A percentile compares a stretch with the other conserved stretches of the same genome.
Evolutionary conservation across 805 yeast genomes (phyloP).

Genomic region (Starmerella kuoi): DNA sequence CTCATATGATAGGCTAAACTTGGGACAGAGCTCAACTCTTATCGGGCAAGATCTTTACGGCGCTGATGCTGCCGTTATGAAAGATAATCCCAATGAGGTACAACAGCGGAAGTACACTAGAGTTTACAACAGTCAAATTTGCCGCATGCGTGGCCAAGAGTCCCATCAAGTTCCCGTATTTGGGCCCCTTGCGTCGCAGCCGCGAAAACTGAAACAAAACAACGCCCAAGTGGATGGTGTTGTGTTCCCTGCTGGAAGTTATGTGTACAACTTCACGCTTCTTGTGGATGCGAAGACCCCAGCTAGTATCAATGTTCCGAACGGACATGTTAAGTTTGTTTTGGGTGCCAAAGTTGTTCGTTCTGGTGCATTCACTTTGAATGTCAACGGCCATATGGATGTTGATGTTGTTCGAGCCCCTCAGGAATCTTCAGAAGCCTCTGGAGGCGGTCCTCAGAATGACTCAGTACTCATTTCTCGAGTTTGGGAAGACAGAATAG

Average conservation of each 20-base stretch:
- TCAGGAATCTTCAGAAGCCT: constrained; percentile 41
- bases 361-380: constrained; percentile 63
- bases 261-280: constrained; percentile 72
- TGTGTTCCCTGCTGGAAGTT: constrained; percentile 62
- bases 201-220: constrained; percentile 19
- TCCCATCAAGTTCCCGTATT: constrained; percentile 20
- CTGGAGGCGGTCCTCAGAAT: constrained; percentile 47
- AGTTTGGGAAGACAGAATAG: constrained; percentile 75
- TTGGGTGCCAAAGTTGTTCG: constrained; percentile 53
- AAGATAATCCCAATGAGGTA: constrained; percentile 14
- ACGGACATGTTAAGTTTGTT: constrained; percentile 55
- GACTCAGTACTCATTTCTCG: constrained; percentile 72
- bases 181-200: constrained; percentile 17
- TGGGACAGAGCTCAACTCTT: constrained; percentile 22
- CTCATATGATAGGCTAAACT: constrained; percentile 9
- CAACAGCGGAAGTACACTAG: constrained; percentile 16
- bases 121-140: constrained; percentile 10
- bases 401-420: constrained; percentile 59
- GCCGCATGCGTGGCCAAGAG: constrained; percentile 14
- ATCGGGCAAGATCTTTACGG: constrained; percentile 27
- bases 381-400: constrained; percentile 46
- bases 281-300: constrained; percentile 67
- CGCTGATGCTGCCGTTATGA: constrained; percentile 26
- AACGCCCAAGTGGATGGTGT: constrained; percentile 21
- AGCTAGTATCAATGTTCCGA: constrained; percentile 56